Percentiles rank a stretch among this genome's conserved stretches.
These are phyloP conservation scores for Trichoderma parareesei DNA, from an alignment of 495 filamentous ascomycete species.

Conservation along the genomic window DNA sequence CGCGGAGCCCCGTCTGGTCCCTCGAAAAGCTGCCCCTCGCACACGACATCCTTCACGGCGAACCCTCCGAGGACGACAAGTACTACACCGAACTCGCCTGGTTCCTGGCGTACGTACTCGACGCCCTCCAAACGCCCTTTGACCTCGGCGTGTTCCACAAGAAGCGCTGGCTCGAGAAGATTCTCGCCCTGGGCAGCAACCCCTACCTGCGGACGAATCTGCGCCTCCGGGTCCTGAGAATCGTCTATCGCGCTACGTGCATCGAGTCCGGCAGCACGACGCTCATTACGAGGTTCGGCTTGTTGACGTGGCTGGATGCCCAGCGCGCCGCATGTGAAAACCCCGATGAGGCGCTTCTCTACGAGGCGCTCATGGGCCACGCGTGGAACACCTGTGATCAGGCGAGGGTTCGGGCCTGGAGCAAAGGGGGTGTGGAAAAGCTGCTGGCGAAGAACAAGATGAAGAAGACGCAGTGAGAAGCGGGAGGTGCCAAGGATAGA, in stretches of 20 bases:
- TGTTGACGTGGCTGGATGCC: slow-evolving; percentile 69
- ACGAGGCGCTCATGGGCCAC: slow-evolving; percentile 50
- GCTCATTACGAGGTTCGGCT: slow-evolving; percentile 73
- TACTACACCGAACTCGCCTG: slow-evolving; percentile 72
- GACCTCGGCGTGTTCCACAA: slow-evolving; percentile 82
- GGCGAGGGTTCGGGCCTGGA: slow-evolving; percentile 60
- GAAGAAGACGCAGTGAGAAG: neutral
- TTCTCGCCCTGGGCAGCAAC: slow-evolving; percentile 64
- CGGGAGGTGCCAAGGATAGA: neutral
- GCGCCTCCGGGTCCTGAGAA: slow-evolving; percentile 59
- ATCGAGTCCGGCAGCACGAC: slow-evolving; percentile 78
- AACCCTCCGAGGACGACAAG: slow-evolving; percentile 63
- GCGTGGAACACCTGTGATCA: slow-evolving; percentile 66
- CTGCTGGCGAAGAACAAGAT: neutral
- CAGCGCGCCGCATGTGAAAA: slow-evolving; percentile 44
- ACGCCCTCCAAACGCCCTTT: slow-evolving; percentile 44
- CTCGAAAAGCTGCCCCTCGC: slow-evolving; percentile 69
- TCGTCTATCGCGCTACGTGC: slow-evolving; percentile 63
- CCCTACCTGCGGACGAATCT: slow-evolving; percentile 50
- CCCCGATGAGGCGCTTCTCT: slow-evolving; percentile 37
- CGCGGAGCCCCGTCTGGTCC: slow-evolving; percentile 64
- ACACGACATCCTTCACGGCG: slow-evolving; percentile 58
- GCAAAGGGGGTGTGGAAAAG: slow-evolving; percentile 30
- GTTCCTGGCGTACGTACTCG: slow-evolving; percentile 68
- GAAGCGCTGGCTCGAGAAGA: slow-evolving; percentile 67